Percentiles rank a stretch among this genome's conserved stretches.
These are phyloP conservation scores for Termitomyces sp. DNA, from an alignment of 768 basidiomycete species.

Conservation along the genomic window DNA sequence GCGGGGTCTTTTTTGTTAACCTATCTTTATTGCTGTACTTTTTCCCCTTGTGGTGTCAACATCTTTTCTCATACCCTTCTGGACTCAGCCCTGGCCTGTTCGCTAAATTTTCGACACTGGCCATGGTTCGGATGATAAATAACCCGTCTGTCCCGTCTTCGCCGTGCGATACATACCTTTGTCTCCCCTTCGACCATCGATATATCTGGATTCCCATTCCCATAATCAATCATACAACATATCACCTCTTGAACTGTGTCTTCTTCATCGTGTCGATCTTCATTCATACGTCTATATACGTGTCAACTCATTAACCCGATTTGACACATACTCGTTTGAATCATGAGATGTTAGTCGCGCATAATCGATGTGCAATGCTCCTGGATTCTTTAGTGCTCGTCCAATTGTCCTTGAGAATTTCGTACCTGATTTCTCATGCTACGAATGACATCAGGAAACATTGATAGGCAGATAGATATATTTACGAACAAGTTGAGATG, in stretches of 20 bases:
- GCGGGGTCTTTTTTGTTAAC: constrained; percentile 2
- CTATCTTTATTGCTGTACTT: constrained; percentile 23
- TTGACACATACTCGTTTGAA: not conserved
- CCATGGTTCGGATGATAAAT: not conserved
- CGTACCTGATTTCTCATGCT: not conserved
- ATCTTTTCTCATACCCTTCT: not conserved
- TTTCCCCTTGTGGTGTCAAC: not conserved
- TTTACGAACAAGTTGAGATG: too few species aligned
- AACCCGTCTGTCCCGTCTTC: not conserved
- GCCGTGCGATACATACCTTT: not conserved
- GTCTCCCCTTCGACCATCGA: not conserved
- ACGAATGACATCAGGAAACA: too few species aligned
- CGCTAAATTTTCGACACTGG: not conserved
- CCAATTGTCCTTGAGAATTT: not conserved
- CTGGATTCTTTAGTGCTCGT: not conserved
- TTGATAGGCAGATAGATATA: too few species aligned
- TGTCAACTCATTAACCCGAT: not conserved
- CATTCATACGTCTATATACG: not conserved
- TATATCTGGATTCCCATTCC: not conserved
- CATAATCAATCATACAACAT: not conserved
- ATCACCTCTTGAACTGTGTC: not conserved
- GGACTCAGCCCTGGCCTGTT: not conserved
- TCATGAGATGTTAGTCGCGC: not conserved
- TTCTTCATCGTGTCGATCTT: not conserved
- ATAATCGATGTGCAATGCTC: not conserved